Base-by-base conservation (phyloP, 2,329 filamentous ascomycete species). In the Huntiella savannae region DNA sequence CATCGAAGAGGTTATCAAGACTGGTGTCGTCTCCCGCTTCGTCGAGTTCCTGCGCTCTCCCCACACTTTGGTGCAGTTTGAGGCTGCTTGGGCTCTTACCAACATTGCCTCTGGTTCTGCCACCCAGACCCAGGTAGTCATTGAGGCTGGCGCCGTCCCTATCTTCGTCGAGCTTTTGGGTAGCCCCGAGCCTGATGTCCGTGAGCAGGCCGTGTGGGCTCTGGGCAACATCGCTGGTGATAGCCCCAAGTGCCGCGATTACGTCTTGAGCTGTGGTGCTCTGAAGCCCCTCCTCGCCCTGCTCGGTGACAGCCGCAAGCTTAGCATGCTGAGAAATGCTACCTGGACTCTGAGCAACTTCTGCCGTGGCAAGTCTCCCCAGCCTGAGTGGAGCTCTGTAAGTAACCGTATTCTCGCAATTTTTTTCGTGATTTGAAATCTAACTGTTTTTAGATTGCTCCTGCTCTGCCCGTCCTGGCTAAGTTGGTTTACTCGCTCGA, bases 331-430 rank as follows among this genome's bases (percentile, higher is more conserved):
- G 45, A 77, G 91, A 55, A 98, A 98, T 62, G 91, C 91, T 33
- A 98, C 91, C 17, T 98, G 91, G 91, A 98, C 91, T 39, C 70
- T 98, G 48, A 96, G 91, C 74, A 98, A 98, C 72, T 98, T 98
- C 69, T 98, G 91, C 70, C 85, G 91, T 71, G 91, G 91, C 66
- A 98, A 98, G 76, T 95, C 88, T 6, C 91, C 91, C 44, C 91
- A 98, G 68, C 91, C 91, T 40, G 91, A 98, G 61, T 98, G 91
- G 91, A 77, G 78, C 59, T 95, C 85, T 34, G 86, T 94, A 72
- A 65, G 84, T 72, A 38, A 39, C 36, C 19, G 33, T 17, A 12
- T 19, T 13, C 49, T 47, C 1, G 33, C n/a, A 34, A 19, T 42
- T 32, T 28, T 44, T 33, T 3, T 42, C 36, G 33, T 13, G 7